Base-by-base conservation (phyloP, 257 asterid species). In the Scutellaria galericulata region DNA sequence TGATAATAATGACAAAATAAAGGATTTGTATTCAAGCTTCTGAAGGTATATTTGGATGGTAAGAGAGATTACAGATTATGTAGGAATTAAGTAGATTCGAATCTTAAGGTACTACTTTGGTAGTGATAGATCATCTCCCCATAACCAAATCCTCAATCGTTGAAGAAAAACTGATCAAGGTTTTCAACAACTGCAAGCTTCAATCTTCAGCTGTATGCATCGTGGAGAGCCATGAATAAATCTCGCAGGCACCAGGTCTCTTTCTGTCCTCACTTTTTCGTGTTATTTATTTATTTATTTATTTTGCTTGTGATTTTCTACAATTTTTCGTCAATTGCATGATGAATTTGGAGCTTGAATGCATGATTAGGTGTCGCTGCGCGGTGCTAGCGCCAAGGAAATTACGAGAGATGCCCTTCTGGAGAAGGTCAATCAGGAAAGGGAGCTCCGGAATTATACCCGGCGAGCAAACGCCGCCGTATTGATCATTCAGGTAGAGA, bases 321-420 rank as follows among this genome's bases (percentile, higher is more conserved):
- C 4, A 15, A 35, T 6, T 40, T 45, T 4, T 40, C 24, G 40
- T 66, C 56, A 31, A 53, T 51, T 44, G 55, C 35, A 7, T 67
- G 74, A 35, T 47, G 45, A 68, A 64, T 61, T 53, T 4, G 55
- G 77, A 13, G 71, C 24, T 64, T 72, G 64, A 58, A 45, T 66
- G 68, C 2, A 44, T 46, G 75, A 79, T 77, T 81, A 93, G 98
- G 97, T 93, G 6, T 93, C 98, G 56, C 78, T 93, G 64, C 97
- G 98, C 40, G 98, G 98, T 70, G 91, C 97, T 12, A 93, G 98
- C 81, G 92, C 87, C 40, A 89, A 85, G 86, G 98, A 90, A 75
- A 85, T 93, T 18, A 87, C 96, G 48, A 75, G 97, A 70, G 96
- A 89, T 68, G 97, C 86, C 45, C 95, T 94, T 51, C 79, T 94